Base-by-base conservation (phyloP, 768 basidiomycete genomes). In the Fistulinella prunicolor region DNA sequence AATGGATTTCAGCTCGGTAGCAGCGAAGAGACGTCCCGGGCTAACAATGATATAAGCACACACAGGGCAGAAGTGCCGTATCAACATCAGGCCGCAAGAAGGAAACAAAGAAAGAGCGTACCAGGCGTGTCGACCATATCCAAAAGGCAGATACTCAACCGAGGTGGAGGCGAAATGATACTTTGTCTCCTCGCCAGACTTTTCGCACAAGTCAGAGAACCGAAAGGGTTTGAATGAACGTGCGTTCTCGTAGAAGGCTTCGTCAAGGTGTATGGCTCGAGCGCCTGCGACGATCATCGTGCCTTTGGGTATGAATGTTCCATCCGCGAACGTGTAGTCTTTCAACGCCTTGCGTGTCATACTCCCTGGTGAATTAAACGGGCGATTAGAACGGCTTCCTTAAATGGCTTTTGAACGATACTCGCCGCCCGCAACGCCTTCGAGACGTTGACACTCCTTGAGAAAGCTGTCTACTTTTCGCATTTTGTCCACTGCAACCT, bases 121-220 rank as follows among this genome's bases (percentile, higher is more conserved):
- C 55, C 56, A 57, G 74, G n/a, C n/a, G n/a, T n/a, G n/a, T n/a
- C n/a, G n/a, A n/a, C n/a, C n/a, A n/a, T n/a, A n/a, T n/a, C n/a
- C 75, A 57, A 76, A 78, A 1, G 64, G 45, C 14, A 73, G 38
- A 49, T 62, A 73, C 9, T 52, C 60, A 38, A 32, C 62, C 24
- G 59, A 55, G 0, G 71, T 67, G 5, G 69, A 62, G 26, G 64
- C 61, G 38, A 70, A 64, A 44, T 67, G 69, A 47, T 70, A 54
- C 50, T 66, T 71, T 4, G 47, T 44, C 9, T 45, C 50, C 19
- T 72, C 68, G 1, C 53, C 69, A 2, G 66, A 60, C 19, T 49
- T 51, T 12, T 73, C 66, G 38, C 65, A 53, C 52, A 69, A 6
- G 12, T 19, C 4, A 2, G 36, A 32, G 26, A 58, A 59, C 23